Percentiles rank a stretch among this genome's conserved stretches.
These are phyloP conservation scores for Ustilago hordei DNA, from an alignment of 1,284 basidiomycete genomes.

Conservation along the genomic window DNA sequence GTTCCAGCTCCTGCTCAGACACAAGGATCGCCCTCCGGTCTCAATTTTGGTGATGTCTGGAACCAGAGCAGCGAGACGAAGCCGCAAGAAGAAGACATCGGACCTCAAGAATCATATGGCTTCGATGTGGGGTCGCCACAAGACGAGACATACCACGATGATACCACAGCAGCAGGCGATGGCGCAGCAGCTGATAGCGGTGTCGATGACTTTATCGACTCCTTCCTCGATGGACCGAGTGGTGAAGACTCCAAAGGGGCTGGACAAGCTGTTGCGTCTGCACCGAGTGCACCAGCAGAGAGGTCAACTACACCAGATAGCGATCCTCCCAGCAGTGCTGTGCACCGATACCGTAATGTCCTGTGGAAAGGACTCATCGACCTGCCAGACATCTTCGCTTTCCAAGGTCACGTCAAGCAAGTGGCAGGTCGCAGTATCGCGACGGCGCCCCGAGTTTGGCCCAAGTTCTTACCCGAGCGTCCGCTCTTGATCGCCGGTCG, in stretches of 20 bases:
- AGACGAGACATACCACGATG: slow-evolving; percentile 14
- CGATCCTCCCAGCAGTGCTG: slow-evolving; percentile 28
- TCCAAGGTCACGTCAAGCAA: slow-evolving; percentile 62
- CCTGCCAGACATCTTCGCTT: slow-evolving; percentile 64
- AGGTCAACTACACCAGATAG: slow-evolving; percentile 43
- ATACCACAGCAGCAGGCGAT: slow-evolving; percentile 1
- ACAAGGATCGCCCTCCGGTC: slow-evolving; percentile 22
- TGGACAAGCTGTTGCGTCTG: neutral
- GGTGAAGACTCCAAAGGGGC: neutral
- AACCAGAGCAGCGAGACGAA: slow-evolving; percentile 10
- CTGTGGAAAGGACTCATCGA: slow-evolving; percentile 67
- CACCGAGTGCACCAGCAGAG: neutral
- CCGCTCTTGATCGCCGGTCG: slow-evolving; percentile 62
- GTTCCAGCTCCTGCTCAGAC: slow-evolving; percentile 21
- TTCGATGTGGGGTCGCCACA: slow-evolving; percentile 27
- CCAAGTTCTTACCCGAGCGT: slow-evolving; percentile 52
- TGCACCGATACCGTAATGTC: slow-evolving; percentile 32
- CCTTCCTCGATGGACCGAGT: slow-evolving; percentile 50
- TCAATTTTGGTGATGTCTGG: slow-evolving; percentile 44
- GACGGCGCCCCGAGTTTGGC: slow-evolving; percentile 30
- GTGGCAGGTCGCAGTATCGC: slow-evolving; percentile 48
- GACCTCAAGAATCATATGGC: slow-evolving; percentile 30
- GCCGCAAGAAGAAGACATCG: slow-evolving; percentile 4
- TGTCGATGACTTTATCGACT: slow-evolving; percentile 62
- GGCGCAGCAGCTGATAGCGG: slow-evolving; percentile 12